A percentile compares a stretch with the other conserved stretches of the same genome.
Conservation (phyloP, 148 eudicot species). For the Beta vulgaris region DNA sequence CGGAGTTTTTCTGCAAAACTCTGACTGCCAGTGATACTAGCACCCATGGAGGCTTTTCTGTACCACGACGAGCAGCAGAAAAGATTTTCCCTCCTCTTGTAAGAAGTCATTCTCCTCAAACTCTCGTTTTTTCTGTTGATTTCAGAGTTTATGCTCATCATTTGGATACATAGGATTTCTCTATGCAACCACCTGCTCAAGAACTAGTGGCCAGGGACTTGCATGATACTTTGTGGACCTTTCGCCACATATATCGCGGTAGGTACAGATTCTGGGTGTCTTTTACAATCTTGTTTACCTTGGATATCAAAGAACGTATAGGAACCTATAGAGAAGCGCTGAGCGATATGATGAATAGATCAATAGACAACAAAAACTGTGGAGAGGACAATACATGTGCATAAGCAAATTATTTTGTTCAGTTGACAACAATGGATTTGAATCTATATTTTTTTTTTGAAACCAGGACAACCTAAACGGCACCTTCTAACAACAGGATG, state of each 20-base stretch:
- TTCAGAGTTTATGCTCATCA: conserved; percentile 20
- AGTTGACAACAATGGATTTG: neutral
- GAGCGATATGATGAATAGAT: neutral
- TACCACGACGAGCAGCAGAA: conserved; percentile 97
- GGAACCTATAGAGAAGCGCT: neutral
- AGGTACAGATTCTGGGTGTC: conserved; percentile 23
- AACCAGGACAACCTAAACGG: conserved; percentile 92
- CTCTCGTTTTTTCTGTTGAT: neutral
- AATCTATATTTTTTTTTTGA: conserved; percentile 1
- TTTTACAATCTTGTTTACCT: neutral
- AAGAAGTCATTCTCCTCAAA: conserved; percentile 24
- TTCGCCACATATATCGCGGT: conserved; percentile 98
- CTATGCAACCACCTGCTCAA: conserved; percentile 98
- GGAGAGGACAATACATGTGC: neutral
- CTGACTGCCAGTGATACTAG: conserved; percentile 99
- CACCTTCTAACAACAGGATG: conserved; percentile 96
- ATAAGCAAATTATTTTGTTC: neutral
- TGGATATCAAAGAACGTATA: neutral
- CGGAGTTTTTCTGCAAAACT: conserved; percentile 95
- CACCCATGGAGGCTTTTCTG: conserved; percentile 99
- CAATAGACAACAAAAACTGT: neutral
- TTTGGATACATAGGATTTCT: conserved; percentile 56
- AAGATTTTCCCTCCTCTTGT: conserved; percentile 92
- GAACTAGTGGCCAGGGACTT: conserved; percentile 88
- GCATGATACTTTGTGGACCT: conserved; percentile 88